These are phyloP conservation scores for Coemansia sp. DNA, from an alignment of 192 early-diverging fungal genomes.

Conservation along the genomic window DNA sequence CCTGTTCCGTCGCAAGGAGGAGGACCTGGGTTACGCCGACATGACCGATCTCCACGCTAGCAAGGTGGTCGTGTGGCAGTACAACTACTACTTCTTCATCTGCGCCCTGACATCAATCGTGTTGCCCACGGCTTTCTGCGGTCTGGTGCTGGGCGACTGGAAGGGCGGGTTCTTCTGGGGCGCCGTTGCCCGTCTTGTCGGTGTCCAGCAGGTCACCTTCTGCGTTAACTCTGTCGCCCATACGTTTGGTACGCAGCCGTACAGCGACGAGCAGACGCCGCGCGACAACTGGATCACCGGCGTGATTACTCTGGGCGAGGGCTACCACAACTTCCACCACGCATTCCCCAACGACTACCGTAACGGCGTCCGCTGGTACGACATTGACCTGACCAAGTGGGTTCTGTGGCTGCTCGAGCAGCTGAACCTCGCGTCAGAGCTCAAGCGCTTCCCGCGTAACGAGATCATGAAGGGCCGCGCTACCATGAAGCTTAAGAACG, in stretches of 20 bases:
- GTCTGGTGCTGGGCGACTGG: slow-evolving; percentile 76
- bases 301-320: slow-evolving; percentile 74
- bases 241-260: slow-evolving; percentile 68
- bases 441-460: slow-evolving; percentile 73
- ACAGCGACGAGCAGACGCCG: slow-evolving; percentile 83
- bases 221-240: slow-evolving; percentile 84
- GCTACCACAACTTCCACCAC: slow-evolving; percentile 87
- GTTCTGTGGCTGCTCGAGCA: slow-evolving; percentile 56
- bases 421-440: slow-evolving; percentile 59
- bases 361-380: slow-evolving; percentile 71
- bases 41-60: slow-evolving; percentile 73
- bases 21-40: slow-evolving; percentile 73
- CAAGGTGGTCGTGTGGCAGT: slow-evolving; percentile 70
- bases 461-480: slow-evolving; percentile 69
- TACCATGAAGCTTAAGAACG: slow-evolving; percentile 80
- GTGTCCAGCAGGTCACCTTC: slow-evolving; percentile 81
- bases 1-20: slow-evolving; percentile 67
- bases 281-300: slow-evolving; percentile 80
- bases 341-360: slow-evolving; percentile 85
- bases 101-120: slow-evolving; percentile 71
- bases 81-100: slow-evolving; percentile 70
- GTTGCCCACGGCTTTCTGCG: slow-evolving; percentile 80
- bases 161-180: slow-evolving; percentile 76
- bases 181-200: slow-evolving; percentile 65
- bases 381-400: slow-evolving; percentile 85